These are phyloP conservation scores for Ceratocystis papillata DNA, from an alignment of 2,329 filamentous ascomycete species.

Conservation along the genomic window DNA sequence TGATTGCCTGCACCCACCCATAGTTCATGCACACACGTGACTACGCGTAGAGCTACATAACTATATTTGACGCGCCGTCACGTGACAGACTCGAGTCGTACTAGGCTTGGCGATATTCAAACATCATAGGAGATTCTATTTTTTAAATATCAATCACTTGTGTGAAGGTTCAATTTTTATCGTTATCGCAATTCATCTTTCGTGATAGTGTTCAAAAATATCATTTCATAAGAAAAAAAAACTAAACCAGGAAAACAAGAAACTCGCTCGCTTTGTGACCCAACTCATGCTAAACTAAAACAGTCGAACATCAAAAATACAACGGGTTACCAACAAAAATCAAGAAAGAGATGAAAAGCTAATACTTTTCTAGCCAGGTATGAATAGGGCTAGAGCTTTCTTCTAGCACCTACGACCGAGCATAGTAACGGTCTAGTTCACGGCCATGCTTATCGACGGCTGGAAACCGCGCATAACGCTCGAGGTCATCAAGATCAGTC, in stretches of 20 bases:
- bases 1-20: no score
- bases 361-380: not conserved
- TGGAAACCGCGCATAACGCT: slow-evolving; percentile 64
- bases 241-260: slow-evolving; percentile 11
- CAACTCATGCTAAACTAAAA: not conserved
- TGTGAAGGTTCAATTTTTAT: not conserved
- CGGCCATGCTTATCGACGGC: slow-evolving; percentile 47
- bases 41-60: no score
- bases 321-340: not conserved
- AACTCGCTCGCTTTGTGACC: slow-evolving; percentile 17
- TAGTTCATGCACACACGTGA: no score
- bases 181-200: not conserved
- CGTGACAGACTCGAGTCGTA: no score
- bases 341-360: not conserved
- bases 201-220: not conserved
- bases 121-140: no score
- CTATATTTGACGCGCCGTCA: no score
- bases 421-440: slow-evolving; percentile 34
- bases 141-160: no score
- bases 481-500: slow-evolving; percentile 68
- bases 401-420: not conserved
- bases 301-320: not conserved
- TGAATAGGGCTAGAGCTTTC: not conserved
- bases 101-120: no score
- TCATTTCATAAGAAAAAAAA: slow-evolving; percentile 2